phyloP scores from a whole-genome alignment of 23 red algal species.

The Gracilaria caudata region DNA sequence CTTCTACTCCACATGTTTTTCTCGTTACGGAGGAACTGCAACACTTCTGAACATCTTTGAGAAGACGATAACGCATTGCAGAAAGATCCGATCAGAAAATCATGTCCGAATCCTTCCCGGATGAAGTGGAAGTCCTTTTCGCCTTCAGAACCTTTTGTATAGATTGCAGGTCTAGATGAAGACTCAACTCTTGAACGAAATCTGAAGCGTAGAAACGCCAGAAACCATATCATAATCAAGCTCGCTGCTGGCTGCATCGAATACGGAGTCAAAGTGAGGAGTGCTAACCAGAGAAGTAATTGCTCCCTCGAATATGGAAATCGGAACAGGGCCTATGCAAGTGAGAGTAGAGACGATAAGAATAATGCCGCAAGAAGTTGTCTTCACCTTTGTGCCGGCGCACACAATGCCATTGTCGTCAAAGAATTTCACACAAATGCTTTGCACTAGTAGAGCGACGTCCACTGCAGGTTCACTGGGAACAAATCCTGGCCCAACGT shows the following conservation, averaged over 20 bases:
- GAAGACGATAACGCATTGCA: too few relatives aligned
- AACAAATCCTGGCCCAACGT: neutral
- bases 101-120: too few relatives aligned
- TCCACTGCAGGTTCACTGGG: neutral
- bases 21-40: too few relatives aligned
- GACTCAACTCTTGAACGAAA: neutral
- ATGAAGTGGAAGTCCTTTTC: too few relatives aligned
- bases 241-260: neutral
- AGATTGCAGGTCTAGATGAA: neutral
- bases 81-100: too few relatives aligned
- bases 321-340: neutral
- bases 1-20: too few relatives aligned
- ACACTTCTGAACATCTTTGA: too few relatives aligned
- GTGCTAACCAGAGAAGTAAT: neutral
- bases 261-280: neutral
- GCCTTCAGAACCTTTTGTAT: too few relatives aligned
- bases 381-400: neutral
- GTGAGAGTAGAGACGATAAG: neutral
- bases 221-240: constrained; percentile 20
- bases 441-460: neutral
- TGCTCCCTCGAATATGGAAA: neutral
- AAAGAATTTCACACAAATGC: neutral
- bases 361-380: neutral
- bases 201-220: neutral
- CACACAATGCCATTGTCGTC: constrained; percentile 10